Conservation (phyloP, 306 rosid genomes). For the Quercus gilva region DNA sequence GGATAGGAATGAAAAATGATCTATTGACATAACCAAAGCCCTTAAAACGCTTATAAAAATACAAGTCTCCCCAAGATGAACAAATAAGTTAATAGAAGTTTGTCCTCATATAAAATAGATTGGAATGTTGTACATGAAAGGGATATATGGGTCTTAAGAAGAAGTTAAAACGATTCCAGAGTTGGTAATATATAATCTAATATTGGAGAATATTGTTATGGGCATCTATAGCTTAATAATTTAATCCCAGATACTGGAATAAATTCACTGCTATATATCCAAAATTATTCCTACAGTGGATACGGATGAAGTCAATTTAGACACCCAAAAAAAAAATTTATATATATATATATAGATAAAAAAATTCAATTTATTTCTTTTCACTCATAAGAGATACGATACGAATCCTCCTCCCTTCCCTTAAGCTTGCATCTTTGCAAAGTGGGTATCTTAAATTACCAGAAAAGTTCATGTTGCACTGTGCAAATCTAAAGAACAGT, state of each 20-base stretch:
- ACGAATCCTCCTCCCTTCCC: slow-evolving; percentile 19
- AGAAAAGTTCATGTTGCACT: slow-evolving; percentile 29
- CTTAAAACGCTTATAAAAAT: slow-evolving; percentile 29
- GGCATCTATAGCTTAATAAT: slow-evolving; percentile 29
- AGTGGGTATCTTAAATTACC: slow-evolving; percentile 44
- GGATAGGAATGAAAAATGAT: slow-evolving; percentile 31
- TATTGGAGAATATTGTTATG: slow-evolving; percentile 21
- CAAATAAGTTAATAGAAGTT: neutral
- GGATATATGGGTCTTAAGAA: neutral
- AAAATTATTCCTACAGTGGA: slow-evolving; percentile 39
- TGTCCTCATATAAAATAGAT: slow-evolving; percentile 22
- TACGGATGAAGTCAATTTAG: slow-evolving; percentile 34
- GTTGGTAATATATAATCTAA: neutral
- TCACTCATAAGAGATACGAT: slow-evolving; percentile 30
- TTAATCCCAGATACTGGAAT: slow-evolving; percentile 28
- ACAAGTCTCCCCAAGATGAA: slow-evolving; percentile 24
- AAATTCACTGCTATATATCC: slow-evolving; percentile 31
- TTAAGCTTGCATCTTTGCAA: slow-evolving; percentile 43
- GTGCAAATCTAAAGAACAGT: slow-evolving; percentile 17
- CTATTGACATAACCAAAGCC: slow-evolving; percentile 47
- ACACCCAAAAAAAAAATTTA: slow-evolving; percentile 19
- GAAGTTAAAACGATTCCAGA: slow-evolving; percentile 17
- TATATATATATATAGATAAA: neutral
- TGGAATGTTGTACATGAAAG: slow-evolving; percentile 3
- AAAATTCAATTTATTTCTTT: slow-evolving; percentile 30